These are phyloP conservation scores for Sordariomycetes sp. DNA, from an alignment of 2,329 filamentous ascomycete species.

Conservation along the genomic window DNA sequence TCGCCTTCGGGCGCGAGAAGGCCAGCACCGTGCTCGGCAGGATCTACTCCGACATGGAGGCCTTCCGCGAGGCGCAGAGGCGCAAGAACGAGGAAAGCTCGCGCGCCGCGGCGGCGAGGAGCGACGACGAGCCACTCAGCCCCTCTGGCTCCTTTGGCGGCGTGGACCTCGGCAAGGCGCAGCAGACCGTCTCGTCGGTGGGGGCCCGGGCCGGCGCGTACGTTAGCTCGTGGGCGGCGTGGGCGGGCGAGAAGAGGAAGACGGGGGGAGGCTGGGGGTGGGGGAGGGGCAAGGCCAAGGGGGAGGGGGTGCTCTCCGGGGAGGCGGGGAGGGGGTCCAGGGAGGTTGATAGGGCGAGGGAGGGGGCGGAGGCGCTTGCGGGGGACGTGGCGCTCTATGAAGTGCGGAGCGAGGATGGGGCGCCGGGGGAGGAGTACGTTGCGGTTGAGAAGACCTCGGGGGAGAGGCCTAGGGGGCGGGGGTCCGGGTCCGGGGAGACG, in stretches of 20 bases:
- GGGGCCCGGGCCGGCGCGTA: constrained; percentile 47
- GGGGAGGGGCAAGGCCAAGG: not conserved
- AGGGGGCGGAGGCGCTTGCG: not conserved
- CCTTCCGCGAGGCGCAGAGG: constrained; percentile 30
- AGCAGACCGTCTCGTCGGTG: constrained; percentile 32
- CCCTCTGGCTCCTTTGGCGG: constrained; percentile 5
- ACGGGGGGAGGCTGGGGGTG: constrained; percentile 12
- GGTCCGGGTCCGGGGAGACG: not conserved
- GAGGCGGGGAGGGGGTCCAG: not conserved
- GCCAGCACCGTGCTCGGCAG: constrained; percentile 78
- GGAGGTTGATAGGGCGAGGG: not conserved
- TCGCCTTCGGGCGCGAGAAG: constrained; percentile 81
- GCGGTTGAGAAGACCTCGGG: not conserved
- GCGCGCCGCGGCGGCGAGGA: constrained; percentile 10
- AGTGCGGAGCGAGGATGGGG: not conserved
- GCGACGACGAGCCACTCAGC: constrained; percentile 6
- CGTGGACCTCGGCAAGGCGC: constrained; percentile 23
- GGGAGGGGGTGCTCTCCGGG: not conserved
- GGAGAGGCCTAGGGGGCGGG: not conserved
- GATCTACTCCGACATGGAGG: constrained; percentile 82
- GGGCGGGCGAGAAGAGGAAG: constrained; percentile 66
- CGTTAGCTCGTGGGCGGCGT: constrained; percentile 55
- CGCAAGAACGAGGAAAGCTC: constrained; percentile 22
- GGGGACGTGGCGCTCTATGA: not conserved
- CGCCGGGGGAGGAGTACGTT: not conserved